Percentiles rank a stretch among this genome's conserved stretches.
Conservation (phyloP, 2,329 filamentous ascomycete species). For the Colletotrichum godetiae region DNA sequence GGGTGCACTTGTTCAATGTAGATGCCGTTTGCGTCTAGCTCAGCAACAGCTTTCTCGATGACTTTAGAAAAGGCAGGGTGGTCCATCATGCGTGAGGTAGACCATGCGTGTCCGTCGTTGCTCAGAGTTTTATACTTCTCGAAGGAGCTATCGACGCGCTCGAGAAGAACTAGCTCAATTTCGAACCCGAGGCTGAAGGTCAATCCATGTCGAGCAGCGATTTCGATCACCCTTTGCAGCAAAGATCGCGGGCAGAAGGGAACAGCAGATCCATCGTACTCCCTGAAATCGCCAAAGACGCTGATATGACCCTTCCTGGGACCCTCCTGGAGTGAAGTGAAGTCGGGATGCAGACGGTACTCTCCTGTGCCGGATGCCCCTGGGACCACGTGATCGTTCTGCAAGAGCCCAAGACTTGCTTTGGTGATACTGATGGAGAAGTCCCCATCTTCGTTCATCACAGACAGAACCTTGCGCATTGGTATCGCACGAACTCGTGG, state of each 20-base stretch:
- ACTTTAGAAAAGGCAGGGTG: constrained; percentile 66
- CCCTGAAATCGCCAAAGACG: constrained; percentile 74
- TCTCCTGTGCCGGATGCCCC: constrained; percentile 70
- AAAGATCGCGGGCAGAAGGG: constrained; percentile 73
- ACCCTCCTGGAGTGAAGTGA: constrained; percentile 69
- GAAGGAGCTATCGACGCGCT: constrained; percentile 48
- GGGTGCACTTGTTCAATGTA: constrained; percentile 79
- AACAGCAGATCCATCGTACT: constrained; percentile 62
- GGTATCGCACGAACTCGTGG: constrained; percentile 76
- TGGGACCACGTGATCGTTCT: constrained; percentile 70
- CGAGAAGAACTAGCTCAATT: constrained; percentile 81
- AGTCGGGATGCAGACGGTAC: constrained; percentile 74
- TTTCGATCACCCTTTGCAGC: constrained; percentile 65
- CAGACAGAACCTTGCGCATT: constrained; percentile 63
- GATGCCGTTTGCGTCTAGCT: constrained; percentile 71
- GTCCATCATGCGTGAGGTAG: constrained; percentile 71
- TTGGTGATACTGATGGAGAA: constrained; percentile 70
- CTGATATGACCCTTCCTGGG: constrained; percentile 71
- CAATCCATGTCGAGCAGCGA: constrained; percentile 63
- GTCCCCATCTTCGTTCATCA: constrained; percentile 56
- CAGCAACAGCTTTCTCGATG: constrained; percentile 73
- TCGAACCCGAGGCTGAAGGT: constrained; percentile 81
- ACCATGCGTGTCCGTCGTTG: constrained; percentile 78
- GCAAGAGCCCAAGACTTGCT: constrained; percentile 73
- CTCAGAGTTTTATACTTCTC: constrained; percentile 56